These are phyloP conservation scores for Apophysomyces ossiformis DNA, from an alignment of 371 early-diverging fungal genomes.

Conservation along the genomic window DNA sequence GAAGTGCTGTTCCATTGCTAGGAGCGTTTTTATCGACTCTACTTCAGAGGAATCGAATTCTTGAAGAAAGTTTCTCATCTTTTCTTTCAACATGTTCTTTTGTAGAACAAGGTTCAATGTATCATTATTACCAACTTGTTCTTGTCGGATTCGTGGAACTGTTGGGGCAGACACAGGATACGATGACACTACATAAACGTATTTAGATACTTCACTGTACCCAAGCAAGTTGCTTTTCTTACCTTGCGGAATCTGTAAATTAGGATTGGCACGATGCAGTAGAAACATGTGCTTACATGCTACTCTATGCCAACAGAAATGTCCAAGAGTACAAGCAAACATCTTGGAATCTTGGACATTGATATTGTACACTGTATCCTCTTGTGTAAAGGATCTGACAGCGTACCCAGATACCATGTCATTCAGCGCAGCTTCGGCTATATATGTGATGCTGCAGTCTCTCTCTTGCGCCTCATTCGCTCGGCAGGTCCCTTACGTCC, in stretches of 20 bases:
- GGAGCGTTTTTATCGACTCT: background rate
- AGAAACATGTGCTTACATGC: conserved; percentile 1
- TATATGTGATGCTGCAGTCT: background rate
- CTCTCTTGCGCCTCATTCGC: background rate
- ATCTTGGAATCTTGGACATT: background rate
- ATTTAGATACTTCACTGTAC: background rate
- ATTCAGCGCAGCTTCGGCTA: background rate
- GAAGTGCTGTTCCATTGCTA: background rate
- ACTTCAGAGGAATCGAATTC: background rate
- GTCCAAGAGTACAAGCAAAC: background rate
- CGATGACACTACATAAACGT: background rate
- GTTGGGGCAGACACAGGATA: background rate
- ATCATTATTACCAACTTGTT: background rate
- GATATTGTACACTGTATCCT: background rate
- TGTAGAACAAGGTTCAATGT: background rate
- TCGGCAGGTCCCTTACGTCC: background rate
- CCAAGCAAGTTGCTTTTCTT: background rate
- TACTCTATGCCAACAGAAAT: background rate
- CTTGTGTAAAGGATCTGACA: background rate
- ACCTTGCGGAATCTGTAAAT: background rate
- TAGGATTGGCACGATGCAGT: background rate
- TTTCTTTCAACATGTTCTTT: background rate
- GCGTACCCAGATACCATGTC: background rate
- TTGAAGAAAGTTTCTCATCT: background rate
- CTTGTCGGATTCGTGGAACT: background rate